Percentiles rank a stretch among this genome's conserved stretches.
Conservation (phyloP, 2,329 filamentous ascomycete genomes). For the Nigrograna mackinnonii region DNA sequence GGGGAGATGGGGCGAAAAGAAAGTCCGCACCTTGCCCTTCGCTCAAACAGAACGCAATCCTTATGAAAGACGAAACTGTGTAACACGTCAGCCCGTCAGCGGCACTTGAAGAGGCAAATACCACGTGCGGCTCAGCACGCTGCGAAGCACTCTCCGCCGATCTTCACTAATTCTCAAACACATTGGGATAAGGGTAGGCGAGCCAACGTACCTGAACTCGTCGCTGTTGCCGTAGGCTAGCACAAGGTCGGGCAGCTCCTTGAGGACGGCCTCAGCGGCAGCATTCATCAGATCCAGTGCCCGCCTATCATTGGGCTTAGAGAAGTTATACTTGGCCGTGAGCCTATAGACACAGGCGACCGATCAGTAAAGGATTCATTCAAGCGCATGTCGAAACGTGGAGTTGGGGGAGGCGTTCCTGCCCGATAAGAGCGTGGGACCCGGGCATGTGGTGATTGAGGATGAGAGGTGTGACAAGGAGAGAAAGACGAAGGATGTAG, state of each 20-base stretch:
- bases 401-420: neutral
- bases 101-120: no score
- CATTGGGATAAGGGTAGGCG: neutral
- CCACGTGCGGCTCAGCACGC: constrained; percentile 10
- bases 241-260: constrained; percentile 80
- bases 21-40: constrained; percentile 68
- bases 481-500: neutral
- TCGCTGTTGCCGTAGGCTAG: constrained; percentile 94
- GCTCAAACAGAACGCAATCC: constrained; percentile 79
- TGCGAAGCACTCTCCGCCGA: no score
- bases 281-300: constrained; percentile 94
- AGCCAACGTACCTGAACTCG: constrained; percentile 71
- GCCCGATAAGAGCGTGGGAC: neutral
- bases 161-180: constrained; percentile 20
- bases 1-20: constrained; percentile 9
- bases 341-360: constrained; percentile 61
- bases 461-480: neutral
- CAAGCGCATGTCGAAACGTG: constrained; percentile 1
- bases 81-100: constrained; percentile 21
- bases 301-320: constrained; percentile 88
- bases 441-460: neutral
- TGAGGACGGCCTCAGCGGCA: constrained; percentile 82
- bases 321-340: constrained; percentile 79
- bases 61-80: constrained; percentile 89
- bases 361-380: constrained; percentile 7